Base-by-base conservation (phyloP, 2,329 filamentous ascomycete genomes). In the Harringtonia aguacate region DNA sequence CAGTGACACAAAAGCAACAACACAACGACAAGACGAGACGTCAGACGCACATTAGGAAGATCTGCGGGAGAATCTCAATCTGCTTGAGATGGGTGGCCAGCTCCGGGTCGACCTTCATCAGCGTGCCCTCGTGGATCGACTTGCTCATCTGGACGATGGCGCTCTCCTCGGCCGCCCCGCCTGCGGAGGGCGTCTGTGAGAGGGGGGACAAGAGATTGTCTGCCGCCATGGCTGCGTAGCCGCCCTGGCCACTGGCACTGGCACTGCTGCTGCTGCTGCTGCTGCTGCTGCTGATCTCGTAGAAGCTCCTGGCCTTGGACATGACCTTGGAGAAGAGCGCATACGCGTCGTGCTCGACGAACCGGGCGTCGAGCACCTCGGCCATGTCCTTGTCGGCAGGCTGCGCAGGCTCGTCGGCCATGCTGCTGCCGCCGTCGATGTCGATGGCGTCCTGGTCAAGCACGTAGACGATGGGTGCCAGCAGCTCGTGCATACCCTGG, bases 401-500 rank as follows among this genome's bases (percentile, higher is more conserved):
- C 2, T 58, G 56, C 36, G 62, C 56, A 20, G 8, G 8, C 15
- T 21, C 28, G 17, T 34, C 31, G 20, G 21, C 13, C 5, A 8
- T 2, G 28, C 13, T 18, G 20, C 20, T 8, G 37, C 54, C 52
- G 4, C 61, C 57, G 3, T 57, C 53, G 4, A 62, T 60, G 43
- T 85, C 73, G 41, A 95, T 68, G 8, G 89, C 83, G 64, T 98
- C 92, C 53, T 81, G 73, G 53, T 89, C 79, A 7, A 97, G 67
- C 2, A 87, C 84, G 73, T 87, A 87, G 8, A 95, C 68, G 31
- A 98, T 79, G 0, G 92, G 89, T 0, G 92, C 92, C 14, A 97
- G 70, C 36, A 98, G 69, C 63, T 98, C 92, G 59, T 98, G 92
- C 90, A 98, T 98, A 12, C 92, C 92, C 65, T 98, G 92, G n/a